phyloP scores from a whole-genome alignment of 345 rosid species.

The Gossypium bickii region DNA sequence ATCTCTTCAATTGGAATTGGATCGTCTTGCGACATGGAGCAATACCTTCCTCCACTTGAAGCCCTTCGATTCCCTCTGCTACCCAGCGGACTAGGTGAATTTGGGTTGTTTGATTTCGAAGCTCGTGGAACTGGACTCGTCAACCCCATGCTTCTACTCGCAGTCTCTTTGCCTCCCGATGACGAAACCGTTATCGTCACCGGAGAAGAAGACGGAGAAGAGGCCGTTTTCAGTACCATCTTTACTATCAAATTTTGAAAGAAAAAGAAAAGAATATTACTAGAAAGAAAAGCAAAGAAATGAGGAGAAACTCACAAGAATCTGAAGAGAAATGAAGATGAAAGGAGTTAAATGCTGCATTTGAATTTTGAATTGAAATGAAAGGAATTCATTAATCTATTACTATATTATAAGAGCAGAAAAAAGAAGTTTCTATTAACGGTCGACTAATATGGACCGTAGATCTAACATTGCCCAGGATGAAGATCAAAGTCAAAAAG shows the following conservation, averaged over 20 bases:
- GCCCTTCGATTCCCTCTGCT: conserved; percentile 34
- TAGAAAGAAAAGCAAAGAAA: neutral
- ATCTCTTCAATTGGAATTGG: conserved; percentile 26
- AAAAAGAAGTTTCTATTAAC: conserved; percentile 22
- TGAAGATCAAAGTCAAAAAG: conserved; percentile 23
- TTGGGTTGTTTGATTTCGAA: conserved; percentile 48
- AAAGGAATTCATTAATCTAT: neutral
- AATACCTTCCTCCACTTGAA: conserved; percentile 50
- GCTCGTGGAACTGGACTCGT: conserved; percentile 68
- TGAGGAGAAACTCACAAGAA: neutral
- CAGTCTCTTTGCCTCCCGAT: conserved; percentile 60
- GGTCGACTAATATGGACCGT: conserved; percentile 47
- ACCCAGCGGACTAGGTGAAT: conserved; percentile 47
- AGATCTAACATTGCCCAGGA: neutral
- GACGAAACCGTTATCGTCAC: conserved; percentile 61
- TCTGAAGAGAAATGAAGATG: neutral
- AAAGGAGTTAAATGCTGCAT: conserved; percentile 4
- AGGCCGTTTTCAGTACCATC: conserved; percentile 44
- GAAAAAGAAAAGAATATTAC: neutral
- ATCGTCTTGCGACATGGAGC: conserved; percentile 47
- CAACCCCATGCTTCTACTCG: conserved; percentile 59
- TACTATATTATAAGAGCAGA: too few species aligned
- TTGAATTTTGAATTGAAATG: conserved; percentile 23
- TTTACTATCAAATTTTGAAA: neutral
- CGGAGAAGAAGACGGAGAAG: conserved; percentile 55